Evolutionary conservation across 2,329 filamentous ascomycete species (phyloP), one percentile per base, ranked within the genome.

Genomic region (Zymoseptoria tritici): DNA sequence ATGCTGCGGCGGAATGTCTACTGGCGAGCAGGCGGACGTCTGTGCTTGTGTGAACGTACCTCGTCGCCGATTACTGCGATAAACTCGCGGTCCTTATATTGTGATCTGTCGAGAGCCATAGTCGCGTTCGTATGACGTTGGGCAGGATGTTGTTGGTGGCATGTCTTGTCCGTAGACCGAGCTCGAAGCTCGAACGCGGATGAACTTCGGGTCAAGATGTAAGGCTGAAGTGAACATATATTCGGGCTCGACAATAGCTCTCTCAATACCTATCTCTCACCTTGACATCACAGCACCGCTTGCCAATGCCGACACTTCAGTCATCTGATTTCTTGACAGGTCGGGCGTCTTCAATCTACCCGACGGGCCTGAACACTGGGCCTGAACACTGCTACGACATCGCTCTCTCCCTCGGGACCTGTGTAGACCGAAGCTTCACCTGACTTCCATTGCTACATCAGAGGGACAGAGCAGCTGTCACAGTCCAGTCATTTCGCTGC

Each of bases 11-110:
- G 50, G 68, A 36, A 22, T 42, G 16, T 42, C 16, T 13, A 8
- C 54, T 57, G 36, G 16, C 29, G 4, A n/a, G 42, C 2, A 9
- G 8, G 19, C 49, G 19, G 24, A 56, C 20, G 7, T 13, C 13
- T 7, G 31, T 2, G 5, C 7, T 3, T 16, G 20, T 11, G 42
- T 51, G 22, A 21, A 61, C 65, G 54, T 73, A 90, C 94, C 85
- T 99, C 94, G 76, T 99, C 94, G 56, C 94, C 94, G 73, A 99
- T 99, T 54, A 99, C 93, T 65, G 94, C 94, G 60, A 99, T 85
- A 74, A 99, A 96, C 78, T 99, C 89, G 71, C 94, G 85, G 78
- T 97, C 91, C 79, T 85, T 85, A 76, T 84, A 85, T 66, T 82
- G 78, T 62, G 84, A 80, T 54, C 78, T 73, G 59, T 83, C 77